Percentiles rank a stretch among this genome's conserved stretches.
Conservation (phyloP, 23 red algal genomes). For the Gracilaria caudata region DNA sequence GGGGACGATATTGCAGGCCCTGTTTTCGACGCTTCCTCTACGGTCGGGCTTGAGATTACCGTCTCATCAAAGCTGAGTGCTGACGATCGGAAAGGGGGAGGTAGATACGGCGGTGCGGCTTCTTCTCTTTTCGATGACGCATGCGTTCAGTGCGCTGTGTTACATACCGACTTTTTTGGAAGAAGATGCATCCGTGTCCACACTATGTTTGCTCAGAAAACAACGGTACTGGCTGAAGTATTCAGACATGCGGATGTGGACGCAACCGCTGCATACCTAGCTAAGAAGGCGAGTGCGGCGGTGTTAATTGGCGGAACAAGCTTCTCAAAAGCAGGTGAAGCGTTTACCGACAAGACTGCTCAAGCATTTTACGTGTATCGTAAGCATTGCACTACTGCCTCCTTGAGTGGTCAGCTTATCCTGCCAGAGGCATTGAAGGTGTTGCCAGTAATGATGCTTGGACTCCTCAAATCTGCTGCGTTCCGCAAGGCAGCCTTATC, state of each 20-base stretch:
- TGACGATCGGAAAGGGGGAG: slow-evolving; percentile 23
- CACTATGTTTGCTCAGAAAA: slow-evolving; percentile 78
- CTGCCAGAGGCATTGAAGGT: slow-evolving; percentile 93
- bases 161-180: slow-evolving; percentile 77
- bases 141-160: slow-evolving; percentile 89
- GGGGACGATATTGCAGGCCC: slow-evolving; percentile 84
- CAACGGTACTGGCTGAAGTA: slow-evolving; percentile 74
- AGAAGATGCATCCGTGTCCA: slow-evolving; percentile 95
- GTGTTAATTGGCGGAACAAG: slow-evolving; percentile 70
- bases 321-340: slow-evolving; percentile 82
- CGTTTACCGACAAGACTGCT: slow-evolving; percentile 74
- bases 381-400: slow-evolving; percentile 85
- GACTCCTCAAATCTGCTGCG: slow-evolving; percentile 87
- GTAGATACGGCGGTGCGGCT: neutral
- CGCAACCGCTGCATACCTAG: slow-evolving; percentile 63
- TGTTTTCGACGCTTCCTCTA: slow-evolving; percentile 80
- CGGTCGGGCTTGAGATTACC: slow-evolving; percentile 70
- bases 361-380: slow-evolving; percentile 88
- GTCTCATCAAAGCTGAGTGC: slow-evolving; percentile 62
- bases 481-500: slow-evolving; percentile 72
- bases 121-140: slow-evolving; percentile 64
- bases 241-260: slow-evolving; percentile 91
- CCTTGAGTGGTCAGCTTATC: slow-evolving; percentile 84
- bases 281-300: slow-evolving; percentile 70
- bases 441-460: slow-evolving; percentile 84